Evolutionary conservation across 1,284 basidiomycete species (phyloP), one percentile per base, ranked within the genome.

Genomic region (Termitomyces sp.): DNA sequence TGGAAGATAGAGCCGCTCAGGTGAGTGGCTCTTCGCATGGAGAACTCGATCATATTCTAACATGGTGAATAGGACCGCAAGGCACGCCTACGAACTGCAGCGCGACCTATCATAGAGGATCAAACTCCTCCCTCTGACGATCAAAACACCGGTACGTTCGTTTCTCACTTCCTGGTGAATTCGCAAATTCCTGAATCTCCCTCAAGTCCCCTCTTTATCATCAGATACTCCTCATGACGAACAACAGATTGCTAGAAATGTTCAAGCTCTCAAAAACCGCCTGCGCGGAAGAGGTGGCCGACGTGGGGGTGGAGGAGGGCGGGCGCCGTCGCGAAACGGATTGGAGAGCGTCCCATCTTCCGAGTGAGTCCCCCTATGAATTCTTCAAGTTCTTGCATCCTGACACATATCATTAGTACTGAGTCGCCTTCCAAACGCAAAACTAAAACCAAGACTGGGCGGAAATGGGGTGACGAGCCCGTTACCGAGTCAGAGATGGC

Each of bases 161-260:
- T 45, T 46, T 33, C 6, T 5, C 11, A 21, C 33, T 31, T 1
- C n/a, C 35, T 41, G 26, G 16, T 50, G 38, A 35, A 51, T 48
- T 51, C 45, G 10, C 14, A n/a, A 37, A 34, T 53, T 34, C 10
- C 48, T 52, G 52, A 47, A 18, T 38, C 30, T 10, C 43, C 24
- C 52, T 1, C 54, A 24, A 88, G 85, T 73, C 46, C 84, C 86
- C 0, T 77, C 84, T 1, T 73, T 81, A 57, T 74, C 77, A 13
- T 68, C 75, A n/a, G 80, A 83, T 43, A 64, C 69, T 2, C 72
- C 79, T n/a, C 75, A 80, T 43, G 91, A 94, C 58, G 91, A 91
- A 50, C 86, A 95, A 64, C 86, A 93, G 63, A 97, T 98, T 60
- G 86, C 94, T 9, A 81, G 90, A 62, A 97, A 95, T 64, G 90